Evolutionary conservation across 805 yeast genomes (phyloP).

Genomic region (Yamadazyma insecticola): DNA sequence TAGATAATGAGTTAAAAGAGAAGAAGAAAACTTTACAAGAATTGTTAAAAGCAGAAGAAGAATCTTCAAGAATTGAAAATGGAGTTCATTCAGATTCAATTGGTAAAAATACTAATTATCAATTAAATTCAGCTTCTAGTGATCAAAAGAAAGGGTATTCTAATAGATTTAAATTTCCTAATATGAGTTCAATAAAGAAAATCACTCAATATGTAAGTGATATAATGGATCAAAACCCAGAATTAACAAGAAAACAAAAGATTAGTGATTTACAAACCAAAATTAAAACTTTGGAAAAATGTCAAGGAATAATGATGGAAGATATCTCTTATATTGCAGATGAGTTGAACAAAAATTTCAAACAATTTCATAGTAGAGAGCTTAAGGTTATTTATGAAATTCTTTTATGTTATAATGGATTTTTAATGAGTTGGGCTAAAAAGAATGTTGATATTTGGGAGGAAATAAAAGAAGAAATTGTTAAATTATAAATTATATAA

Average conservation of each 20-base stretch:
- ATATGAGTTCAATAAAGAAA: conserved; percentile 35
- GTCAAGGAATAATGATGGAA: conserved; percentile 39
- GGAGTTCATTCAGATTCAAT: conserved; percentile 17
- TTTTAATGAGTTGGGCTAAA: conserved; percentile 61
- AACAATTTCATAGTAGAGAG: conserved; percentile 46
- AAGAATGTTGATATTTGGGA: conserved; percentile 66
- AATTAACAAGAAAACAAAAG: conserved; percentile 52
- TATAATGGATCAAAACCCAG: conserved; percentile 64
- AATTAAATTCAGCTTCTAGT: conserved; percentile 10
- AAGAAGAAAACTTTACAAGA: conserved; percentile 29
- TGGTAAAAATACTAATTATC: conserved; percentile 17
- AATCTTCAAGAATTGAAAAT: conserved; percentile 21
- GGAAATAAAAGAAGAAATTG: conserved; percentile 46
- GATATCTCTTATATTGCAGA: conserved; percentile 40
- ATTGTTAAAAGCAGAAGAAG: conserved; percentile 25
- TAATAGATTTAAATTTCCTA: conserved; percentile 40
- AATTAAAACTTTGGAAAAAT: conserved; percentile 47
- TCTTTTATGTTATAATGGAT: conserved; percentile 48
- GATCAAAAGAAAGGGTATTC: conserved; percentile 3
- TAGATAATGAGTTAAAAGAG: conserved; percentile 29
- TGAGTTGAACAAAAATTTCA: conserved; percentile 42
- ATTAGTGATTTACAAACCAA: conserved; percentile 48
- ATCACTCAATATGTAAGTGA: conserved; percentile 52
- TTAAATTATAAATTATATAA: conserved; percentile 14
- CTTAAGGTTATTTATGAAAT: conserved; percentile 49